Evolutionary conservation across 176 grass and related monocot species (phyloP), one percentile per base, ranked within the genome.

Genomic region (Oryza glaberrima): DNA sequence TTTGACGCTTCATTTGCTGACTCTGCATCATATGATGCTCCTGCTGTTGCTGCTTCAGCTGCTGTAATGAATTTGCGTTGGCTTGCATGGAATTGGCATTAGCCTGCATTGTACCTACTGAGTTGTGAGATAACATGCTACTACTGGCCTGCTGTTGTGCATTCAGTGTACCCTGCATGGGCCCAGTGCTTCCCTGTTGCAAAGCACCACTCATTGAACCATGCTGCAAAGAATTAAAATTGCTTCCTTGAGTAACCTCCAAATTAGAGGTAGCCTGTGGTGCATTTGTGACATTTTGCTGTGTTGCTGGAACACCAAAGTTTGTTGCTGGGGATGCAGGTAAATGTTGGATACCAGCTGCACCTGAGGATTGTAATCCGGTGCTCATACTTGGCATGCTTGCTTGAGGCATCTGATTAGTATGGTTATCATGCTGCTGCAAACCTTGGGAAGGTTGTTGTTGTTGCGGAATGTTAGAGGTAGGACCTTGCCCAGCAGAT

Each of bases 31-130:
- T 52, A 5, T 91, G 92, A 75, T 98, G 91, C 70, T 94, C 88
- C 52, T 94, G 90, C 23, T 90, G 93, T 54, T 98, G 91, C 82
- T 87, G 92, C 84, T 94, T 94, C 12, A 92, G 72, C 81, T 92
- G 91, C 70, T 90, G 93, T 71, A 92, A 49, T 73, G 87, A 85
- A 86, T 28, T 94, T 45, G 84, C 69, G 51, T 90, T 98, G 69
- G 78, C 61, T 93, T 90, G 91, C 86, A 91, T 86, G 25, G 87
- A 70, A 78, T 88, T 93, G 25, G 61, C 70, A 90, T 94, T 83
- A 79, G 88, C 73, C 56, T 93, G 91, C 72, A 88, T 86, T 56
- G 93, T 78, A 86, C 40, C 86, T 76, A 92, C 90, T 30, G 82
- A 70, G 67, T 63, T 90, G 77, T 95, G 80, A 77, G 85, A 81